A percentile compares a stretch with the other conserved stretches of the same genome.
Conservation (phyloP, 176 grass and related monocot genomes). For the Musa beccarii region DNA sequence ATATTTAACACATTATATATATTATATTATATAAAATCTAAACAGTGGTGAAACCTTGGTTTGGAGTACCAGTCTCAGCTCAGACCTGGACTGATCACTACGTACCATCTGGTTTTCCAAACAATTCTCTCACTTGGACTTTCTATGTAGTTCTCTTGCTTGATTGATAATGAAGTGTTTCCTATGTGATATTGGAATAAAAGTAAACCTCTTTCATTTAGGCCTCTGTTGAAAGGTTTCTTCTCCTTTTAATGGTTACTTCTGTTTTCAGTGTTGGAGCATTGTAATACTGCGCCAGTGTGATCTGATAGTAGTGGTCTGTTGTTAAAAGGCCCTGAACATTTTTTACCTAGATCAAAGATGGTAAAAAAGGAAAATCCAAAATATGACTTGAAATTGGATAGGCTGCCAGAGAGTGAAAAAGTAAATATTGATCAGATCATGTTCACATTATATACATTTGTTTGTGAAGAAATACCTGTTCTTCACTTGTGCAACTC, state of each 20-base stretch:
- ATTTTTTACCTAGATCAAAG: slow-evolving; percentile 37
- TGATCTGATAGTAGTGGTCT: slow-evolving; percentile 17
- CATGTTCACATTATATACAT: neutral
- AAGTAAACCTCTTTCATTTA: slow-evolving; percentile 1
- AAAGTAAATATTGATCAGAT: slow-evolving; percentile 44
- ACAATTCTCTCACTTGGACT: too few species aligned
- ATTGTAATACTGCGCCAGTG: slow-evolving; percentile 38
- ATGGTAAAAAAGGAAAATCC: slow-evolving; percentile 37
- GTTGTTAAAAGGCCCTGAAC: slow-evolving; percentile 35
- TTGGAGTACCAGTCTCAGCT: too few species aligned
- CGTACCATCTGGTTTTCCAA: too few species aligned
- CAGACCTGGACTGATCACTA: too few species aligned
- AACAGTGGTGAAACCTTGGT: too few species aligned
- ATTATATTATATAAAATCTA: too few species aligned
- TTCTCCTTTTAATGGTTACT: neutral
- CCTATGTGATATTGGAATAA: neutral
- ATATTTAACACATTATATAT: too few species aligned
- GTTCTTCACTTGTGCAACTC: neutral
- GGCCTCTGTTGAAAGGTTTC: neutral
- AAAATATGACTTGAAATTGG: slow-evolving; percentile 63
- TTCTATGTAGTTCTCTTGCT: neutral
- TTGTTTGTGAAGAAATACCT: slow-evolving; percentile 3
- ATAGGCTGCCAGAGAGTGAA: slow-evolving; percentile 73
- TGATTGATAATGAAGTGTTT: neutral
- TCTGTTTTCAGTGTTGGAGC: slow-evolving; percentile 35